A percentile compares a stretch with the other conserved stretches of the same genome.
These are phyloP conservation scores for Colletotrichum cereale DNA, from an alignment of 2,329 filamentous ascomycete genomes.

Conservation along the genomic window DNA sequence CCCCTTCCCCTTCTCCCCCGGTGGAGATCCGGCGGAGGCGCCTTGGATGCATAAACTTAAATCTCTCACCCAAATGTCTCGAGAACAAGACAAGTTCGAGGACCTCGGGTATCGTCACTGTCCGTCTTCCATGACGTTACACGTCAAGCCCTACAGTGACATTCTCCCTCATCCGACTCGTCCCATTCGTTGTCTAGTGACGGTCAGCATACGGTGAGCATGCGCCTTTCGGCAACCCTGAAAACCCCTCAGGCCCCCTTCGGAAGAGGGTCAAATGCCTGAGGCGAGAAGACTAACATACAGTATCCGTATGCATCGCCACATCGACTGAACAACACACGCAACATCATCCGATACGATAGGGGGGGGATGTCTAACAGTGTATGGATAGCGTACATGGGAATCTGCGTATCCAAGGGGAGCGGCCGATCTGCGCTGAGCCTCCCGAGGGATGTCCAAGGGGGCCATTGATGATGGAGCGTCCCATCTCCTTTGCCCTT, in stretches of 20 bases:
- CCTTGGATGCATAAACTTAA: conserved; percentile 33
- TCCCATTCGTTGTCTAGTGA: conserved; percentile 1
- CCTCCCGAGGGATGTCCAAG: background rate
- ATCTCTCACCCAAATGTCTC: conserved; percentile 35
- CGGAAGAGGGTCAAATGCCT: background rate
- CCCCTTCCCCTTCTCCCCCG: background rate
- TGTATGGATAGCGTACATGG: background rate
- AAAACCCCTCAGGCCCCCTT: conserved; percentile 18
- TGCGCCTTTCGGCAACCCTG: conserved; percentile 25
- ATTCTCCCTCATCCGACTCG: background rate
- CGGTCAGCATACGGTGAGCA: conserved; percentile 19
- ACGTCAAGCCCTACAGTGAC: conserved; percentile 10
- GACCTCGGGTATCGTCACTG: conserved; percentile 21
- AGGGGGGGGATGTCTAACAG: background rate
- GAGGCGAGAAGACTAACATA: background rate
- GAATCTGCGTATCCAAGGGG: background rate
- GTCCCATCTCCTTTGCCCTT: conserved; percentile 10
- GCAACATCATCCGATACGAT: conserved; percentile 15
- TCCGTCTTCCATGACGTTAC: conserved; percentile 32
- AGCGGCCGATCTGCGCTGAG: background rate
- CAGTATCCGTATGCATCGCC: background rate
- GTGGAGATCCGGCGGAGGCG: conserved; percentile 38
- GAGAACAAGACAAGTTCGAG: conserved; percentile 11
- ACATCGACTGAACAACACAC: conserved; percentile 5
- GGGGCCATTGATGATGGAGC: background rate